Evolutionary conservation across 2,329 filamentous ascomycete genomes (phyloP), one percentile per base, ranked within the genome.

Genomic region (Penicillium oxalicum): DNA sequence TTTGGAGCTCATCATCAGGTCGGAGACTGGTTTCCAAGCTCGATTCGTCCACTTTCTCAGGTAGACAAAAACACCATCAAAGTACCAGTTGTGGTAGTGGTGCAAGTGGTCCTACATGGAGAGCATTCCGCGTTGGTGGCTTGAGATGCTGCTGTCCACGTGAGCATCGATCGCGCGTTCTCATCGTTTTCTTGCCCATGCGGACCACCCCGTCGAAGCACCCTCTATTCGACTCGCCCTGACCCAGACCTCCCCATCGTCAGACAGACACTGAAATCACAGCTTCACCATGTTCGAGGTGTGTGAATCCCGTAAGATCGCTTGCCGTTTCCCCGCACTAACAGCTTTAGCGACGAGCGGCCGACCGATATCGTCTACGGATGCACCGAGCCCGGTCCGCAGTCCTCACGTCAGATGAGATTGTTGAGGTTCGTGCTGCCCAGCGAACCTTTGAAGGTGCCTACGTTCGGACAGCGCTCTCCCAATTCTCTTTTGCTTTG

Each of bases 401-500:
- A 29, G 76, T 93, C 25, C 77, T 96, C 51, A 94, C 89, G 4
- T 77, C 83, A 25, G 78, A 86, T 59, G 91, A 96, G 70, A 84
- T 98, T 38, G 88, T 96, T 55, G 93, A 97, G 72, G 86, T 97
- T 57, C 88, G 93, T 55, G 93, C 93, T 9, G 88, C 91, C 9
- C 93, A 98, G 68, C 83, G 93, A 47, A 98, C 93, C 2, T 98
- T 97, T 61, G 93, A 98, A 71, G 93, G 93, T 24, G 93, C 93
- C 24, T 98, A 97, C 71, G 86, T 96, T 64, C 87, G 93, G 52
- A 98, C 93, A 0, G 91, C 91, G 2, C 81, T 98, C 18, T 88
- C 88, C 3, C 91, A 97, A 64, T 97, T 97, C 74, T 91, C 87
- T 48, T 97, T 98, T 69, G 85, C 91, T 18, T 83, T 98, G 43